Conservation (phyloP, 352 stramenopile species). For the Phytophthora macrochlamydospora region DNA sequence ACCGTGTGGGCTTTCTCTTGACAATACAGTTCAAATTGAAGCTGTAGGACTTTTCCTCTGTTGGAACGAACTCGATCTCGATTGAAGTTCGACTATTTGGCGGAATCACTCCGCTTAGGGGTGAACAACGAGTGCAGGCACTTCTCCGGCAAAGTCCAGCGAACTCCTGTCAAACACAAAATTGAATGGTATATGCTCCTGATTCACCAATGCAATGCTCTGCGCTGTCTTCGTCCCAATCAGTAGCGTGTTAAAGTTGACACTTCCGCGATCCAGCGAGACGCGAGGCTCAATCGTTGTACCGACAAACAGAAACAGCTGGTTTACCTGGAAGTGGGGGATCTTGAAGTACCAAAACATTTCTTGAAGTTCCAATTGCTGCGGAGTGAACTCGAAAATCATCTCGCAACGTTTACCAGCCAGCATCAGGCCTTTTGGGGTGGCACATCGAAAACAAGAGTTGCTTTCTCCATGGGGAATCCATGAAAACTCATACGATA, state of each 20-base stretch:
- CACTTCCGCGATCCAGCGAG: conserved; percentile 80
- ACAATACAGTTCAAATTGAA: conserved; percentile 93
- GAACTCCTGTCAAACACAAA: conserved; percentile 94
- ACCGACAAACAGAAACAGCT: conserved; percentile 93
- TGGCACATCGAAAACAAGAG: conserved; percentile 90
- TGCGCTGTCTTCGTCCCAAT: conserved; percentile 88
- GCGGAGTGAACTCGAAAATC: conserved; percentile 96
- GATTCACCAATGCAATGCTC: conserved; percentile 90
- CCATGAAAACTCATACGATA: conserved; percentile 95
- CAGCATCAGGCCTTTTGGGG: conserved; percentile 91
- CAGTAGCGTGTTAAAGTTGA: conserved; percentile 94
- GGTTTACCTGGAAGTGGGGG: conserved; percentile 86
- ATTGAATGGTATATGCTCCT: conserved; percentile 93
- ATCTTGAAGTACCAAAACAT: conserved; percentile 94
- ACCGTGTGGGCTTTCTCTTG: conserved; percentile 90
- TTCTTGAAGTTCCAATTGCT: conserved; percentile 89
- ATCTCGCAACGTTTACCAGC: conserved; percentile 94
- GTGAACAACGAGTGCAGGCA: conserved; percentile 79
- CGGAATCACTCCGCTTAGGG: conserved; percentile 90
- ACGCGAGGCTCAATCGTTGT: conserved; percentile 92
- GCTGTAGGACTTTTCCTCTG: conserved; percentile 93
- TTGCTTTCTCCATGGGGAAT: conserved; percentile 73
- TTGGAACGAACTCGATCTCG: conserved; percentile 91
- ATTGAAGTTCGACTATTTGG: conserved; percentile 84
- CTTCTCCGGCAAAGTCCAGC: conserved; percentile 80